phyloP scores from a whole-genome alignment of 1,284 basidiomycete genomes.

The Spongiforma sp. region DNA sequence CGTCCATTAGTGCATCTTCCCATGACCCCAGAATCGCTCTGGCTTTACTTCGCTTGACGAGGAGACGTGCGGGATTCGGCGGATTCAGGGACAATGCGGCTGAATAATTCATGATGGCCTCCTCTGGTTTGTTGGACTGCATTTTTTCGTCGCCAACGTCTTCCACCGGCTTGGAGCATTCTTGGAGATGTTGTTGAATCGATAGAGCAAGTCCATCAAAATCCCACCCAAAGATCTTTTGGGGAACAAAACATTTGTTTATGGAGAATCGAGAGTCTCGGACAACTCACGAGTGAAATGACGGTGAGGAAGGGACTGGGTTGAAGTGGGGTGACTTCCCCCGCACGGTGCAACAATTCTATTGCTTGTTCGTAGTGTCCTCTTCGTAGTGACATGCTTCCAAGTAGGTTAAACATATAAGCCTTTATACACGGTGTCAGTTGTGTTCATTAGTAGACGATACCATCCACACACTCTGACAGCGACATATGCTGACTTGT shows the following conservation, averaged over 20 bases:
- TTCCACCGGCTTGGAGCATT: not conserved
- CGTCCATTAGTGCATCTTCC: not conserved
- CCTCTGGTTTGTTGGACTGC: not conserved
- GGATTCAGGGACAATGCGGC: not conserved
- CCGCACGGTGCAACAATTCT: not conserved
- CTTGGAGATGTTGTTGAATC: not conserved
- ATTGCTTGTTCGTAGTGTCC: not conserved
- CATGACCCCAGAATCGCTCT: not conserved
- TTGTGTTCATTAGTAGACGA: not conserved
- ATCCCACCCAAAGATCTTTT: not conserved
- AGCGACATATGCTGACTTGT: not conserved
- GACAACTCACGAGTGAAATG: conserved; percentile 9
- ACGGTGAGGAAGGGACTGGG: not conserved
- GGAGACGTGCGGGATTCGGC: not conserved
- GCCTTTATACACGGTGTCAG: not conserved
- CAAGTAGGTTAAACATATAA: not conserved
- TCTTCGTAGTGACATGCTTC: not conserved
- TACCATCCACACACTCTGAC: not conserved
- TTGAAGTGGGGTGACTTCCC: not conserved
- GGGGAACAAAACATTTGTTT: no score
- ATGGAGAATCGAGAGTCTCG: no score
- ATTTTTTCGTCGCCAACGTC: not conserved
- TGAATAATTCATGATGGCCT: not conserved
- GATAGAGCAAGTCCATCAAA: not conserved
- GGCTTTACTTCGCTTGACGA: not conserved